Evolutionary conservation across 768 basidiomycete genomes (phyloP).

Genomic region (Suillus subalutaceus): DNA sequence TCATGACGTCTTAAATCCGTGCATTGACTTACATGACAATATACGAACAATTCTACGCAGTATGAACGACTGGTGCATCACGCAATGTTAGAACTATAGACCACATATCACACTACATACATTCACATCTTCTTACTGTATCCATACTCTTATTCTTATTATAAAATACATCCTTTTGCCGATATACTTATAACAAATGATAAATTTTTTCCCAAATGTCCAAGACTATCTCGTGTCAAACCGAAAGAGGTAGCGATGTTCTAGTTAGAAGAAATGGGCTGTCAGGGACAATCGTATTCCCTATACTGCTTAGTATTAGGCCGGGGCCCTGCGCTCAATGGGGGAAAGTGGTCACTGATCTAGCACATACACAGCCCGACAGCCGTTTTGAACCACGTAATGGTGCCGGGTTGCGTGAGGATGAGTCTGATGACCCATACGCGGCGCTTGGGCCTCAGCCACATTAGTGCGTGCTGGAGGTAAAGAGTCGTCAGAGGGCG

Average conservation of each 20-base stretch:
- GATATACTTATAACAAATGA: conserved; percentile 1
- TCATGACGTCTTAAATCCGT: conserved; percentile 4
- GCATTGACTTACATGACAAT: not conserved
- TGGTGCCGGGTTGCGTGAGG: not conserved
- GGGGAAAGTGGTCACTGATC: not conserved
- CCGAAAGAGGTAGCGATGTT: not conserved
- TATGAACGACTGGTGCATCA: not conserved
- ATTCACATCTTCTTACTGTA: not conserved
- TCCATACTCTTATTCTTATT: conserved; percentile 8
- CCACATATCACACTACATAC: not conserved
- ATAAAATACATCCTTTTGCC: not conserved
- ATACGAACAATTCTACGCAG: not conserved
- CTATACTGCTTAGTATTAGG: too few species aligned
- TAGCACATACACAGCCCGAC: not conserved
- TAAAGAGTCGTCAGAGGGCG: not conserved
- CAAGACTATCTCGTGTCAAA: not conserved
- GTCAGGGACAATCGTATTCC: not conserved
- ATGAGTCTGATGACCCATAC: not conserved
- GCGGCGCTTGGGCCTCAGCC: not conserved
- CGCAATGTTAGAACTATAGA: conserved; percentile 1
- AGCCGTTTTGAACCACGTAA: not conserved
- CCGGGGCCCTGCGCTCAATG: conserved; percentile 1
- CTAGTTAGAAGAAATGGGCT: not conserved
- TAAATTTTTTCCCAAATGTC: not conserved
- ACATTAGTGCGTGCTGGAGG: not conserved